phyloP scores from a whole-genome alignment of 306 rosid genomes.

The Vicia faba region DNA sequence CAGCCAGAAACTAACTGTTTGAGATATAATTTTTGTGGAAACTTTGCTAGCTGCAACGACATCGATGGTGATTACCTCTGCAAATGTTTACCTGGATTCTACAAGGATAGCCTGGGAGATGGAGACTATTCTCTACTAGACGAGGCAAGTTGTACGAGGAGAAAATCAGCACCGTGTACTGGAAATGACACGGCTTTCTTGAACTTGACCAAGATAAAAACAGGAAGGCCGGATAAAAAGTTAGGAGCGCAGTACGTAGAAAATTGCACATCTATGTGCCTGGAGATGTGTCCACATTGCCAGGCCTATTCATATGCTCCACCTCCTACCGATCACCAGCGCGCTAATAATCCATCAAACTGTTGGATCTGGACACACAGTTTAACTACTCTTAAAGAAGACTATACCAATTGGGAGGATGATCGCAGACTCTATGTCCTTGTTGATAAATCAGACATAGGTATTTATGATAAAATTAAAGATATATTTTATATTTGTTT shows the following conservation, averaged over 20 bases:
- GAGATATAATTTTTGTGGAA: slow-evolving; percentile 35
- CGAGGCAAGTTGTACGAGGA: neutral
- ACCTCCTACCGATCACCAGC: neutral
- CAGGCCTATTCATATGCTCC: slow-evolving; percentile 43
- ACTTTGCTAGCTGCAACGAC: slow-evolving; percentile 31
- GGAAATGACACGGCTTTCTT: neutral
- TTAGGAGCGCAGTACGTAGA: neutral
- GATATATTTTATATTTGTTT: neutral
- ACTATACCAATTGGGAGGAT: neutral
- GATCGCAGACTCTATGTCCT: slow-evolving; percentile 15
- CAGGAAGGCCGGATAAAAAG: neutral
- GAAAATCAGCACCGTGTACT: neutral
- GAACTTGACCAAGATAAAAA: slow-evolving; percentile 17
- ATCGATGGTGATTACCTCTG: neutral
- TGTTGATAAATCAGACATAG: neutral
- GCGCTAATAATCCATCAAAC: fast-evolving
- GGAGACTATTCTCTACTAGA: neutral
- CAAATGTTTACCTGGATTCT: slow-evolving; percentile 50
- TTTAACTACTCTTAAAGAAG: slow-evolving; percentile 38
- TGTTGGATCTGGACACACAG: slow-evolving; percentile 37
- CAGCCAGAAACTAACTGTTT: slow-evolving; percentile 30
- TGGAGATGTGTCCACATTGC: neutral
- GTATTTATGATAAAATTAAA: neutral
- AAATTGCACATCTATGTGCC: slow-evolving; percentile 33
- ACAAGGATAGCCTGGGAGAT: neutral